Evolutionary conservation across 352 stramenopile genomes (phyloP), one percentile per base, ranked within the genome.

Genomic region (Pilasporangium apinafurcum): DNA sequence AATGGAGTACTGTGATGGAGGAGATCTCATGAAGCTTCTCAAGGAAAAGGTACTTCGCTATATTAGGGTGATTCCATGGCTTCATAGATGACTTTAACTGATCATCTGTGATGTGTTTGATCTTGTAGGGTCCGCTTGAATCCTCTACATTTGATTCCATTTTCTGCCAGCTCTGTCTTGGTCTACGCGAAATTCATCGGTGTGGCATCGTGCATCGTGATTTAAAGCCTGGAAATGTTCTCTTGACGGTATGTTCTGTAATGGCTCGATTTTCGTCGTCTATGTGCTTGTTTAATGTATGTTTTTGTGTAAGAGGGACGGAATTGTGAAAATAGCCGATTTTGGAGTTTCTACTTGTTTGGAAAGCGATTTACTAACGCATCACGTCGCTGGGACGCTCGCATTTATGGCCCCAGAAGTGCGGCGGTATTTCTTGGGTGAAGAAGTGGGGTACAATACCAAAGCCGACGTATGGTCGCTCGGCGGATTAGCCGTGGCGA

Each of bases 351-450:
- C 80, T 2, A 92, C 75, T 3, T 80, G 72, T 26, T 56, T 92
- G 17, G 73, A 86, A 36, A 90, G 68, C 49, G 57, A 83, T 18
- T 42, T 88, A 37, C 45, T 87, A 32, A 92, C 77, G 0, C 73
- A 85, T 34, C 77, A 90, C 28, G 74, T 75, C 14, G 80, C 80
- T 6, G 80, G 75, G 1, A 92, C 80, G 10, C 58, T 92, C 33
- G 70, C 72, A 30, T 92, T 84, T 46, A 92, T 90, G 80, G 80
- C 80, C 3, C 80, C 80, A 1, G 77, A 92, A 48, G 74, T 92
- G 48, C 61, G 77, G 9, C 60, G 67, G 3, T 92, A 82, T 50
- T 86, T 92, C 40, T 31, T 89, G 1, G 75, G 75, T 10, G 70
- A 90, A 49, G 53, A 59, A 20, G 73, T 90, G 34, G 77, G 60